Evolutionary conservation across 2,329 filamentous ascomycete species (phyloP).

Genomic region (Fragosphaeria purpurea): DNA sequence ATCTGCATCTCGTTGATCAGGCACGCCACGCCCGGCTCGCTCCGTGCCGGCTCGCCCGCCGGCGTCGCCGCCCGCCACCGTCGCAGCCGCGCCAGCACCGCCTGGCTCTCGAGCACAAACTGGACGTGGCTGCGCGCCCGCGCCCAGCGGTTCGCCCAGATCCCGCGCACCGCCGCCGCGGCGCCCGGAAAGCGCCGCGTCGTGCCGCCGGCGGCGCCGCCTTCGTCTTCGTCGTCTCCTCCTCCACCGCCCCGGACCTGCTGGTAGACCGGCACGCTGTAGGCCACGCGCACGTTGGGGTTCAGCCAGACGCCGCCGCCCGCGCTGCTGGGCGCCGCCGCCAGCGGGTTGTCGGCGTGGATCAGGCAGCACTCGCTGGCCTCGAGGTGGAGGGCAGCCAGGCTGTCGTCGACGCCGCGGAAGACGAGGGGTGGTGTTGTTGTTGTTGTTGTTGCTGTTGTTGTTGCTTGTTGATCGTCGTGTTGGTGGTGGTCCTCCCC

Average conservation of each 20-base stretch:
- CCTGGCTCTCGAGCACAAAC: slow-evolving; percentile 25
- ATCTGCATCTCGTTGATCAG: slow-evolving; percentile 52
- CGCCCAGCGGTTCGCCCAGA: slow-evolving; percentile 48
- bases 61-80: slow-evolving; percentile 29
- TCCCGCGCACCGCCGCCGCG: slow-evolving; percentile 38
- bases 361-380: slow-evolving; percentile 73
- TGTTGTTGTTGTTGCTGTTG: slow-evolving; percentile 12
- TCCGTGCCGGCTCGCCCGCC: slow-evolving; percentile 18
- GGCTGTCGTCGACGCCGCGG: slow-evolving; percentile 51
- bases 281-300: slow-evolving; percentile 58
- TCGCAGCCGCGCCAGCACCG: slow-evolving; percentile 30
- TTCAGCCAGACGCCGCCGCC: slow-evolving; percentile 55
- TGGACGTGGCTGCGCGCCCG: slow-evolving; percentile 34
- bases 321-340: slow-evolving; percentile 14
- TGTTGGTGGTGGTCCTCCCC: not conserved
- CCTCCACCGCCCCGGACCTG: slow-evolving; percentile 27
- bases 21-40: slow-evolving; percentile 37
- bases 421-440: slow-evolving; percentile 39
- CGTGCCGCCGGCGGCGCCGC: no score
- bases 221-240: no score
- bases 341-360: slow-evolving; percentile 58
- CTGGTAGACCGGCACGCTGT: slow-evolving; percentile 44
- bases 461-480: not conserved
- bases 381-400: slow-evolving; percentile 56
- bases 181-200: slow-evolving; percentile 33